Base-by-base conservation (phyloP, 345 rosid genomes). In the Salix dunnii region DNA sequence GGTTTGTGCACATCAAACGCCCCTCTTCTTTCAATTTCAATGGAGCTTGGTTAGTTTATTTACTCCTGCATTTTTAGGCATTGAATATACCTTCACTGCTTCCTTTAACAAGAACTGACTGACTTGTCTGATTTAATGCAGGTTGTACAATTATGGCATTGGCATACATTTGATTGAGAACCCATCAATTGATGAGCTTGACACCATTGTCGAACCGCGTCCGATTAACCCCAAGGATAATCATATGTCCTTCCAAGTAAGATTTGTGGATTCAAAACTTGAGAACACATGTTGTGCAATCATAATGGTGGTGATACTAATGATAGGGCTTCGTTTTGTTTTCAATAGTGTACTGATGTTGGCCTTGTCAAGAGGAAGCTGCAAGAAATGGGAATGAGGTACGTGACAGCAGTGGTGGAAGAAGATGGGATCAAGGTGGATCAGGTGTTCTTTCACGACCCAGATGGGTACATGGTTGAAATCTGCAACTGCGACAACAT, bases 1-100 rank as follows among this genome's bases (percentile, higher is more conserved):
- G 90, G 49, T 89, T 89, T 67, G 88, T 78, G 68, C 77, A 77
- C 67, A 84, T 89, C 81, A 89, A 89, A 74, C 89, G 90, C 60
- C 92, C 92, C 49, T 87, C 92, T 75, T 89, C 92, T 74, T 89
- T 89, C 86, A 83, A 84, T 25, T 87, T 89, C 84, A 89, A 86
- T 43, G 92, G 92, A 66, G 91, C 90, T 49, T 71, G 65, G 76
- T 78, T 40, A 18, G 65, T 55, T 35, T 51, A 21, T 13, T 51
- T 31, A 21, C 2, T 3, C 30, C 30, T 40, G 17, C 46, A 21
- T 35, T 68, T 68, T 21, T n/a, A 9, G 67, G 33, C 67, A 63
- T 62, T n/a, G 30, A 63, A 27, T 28, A 31, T 28, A 31, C 36
- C 18, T 63, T 17, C 67, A 63, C 3, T 28, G 16, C 18, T 63